phyloP scores from a whole-genome alignment of 441 rosid genomes.

The Capsella rubella region DNA sequence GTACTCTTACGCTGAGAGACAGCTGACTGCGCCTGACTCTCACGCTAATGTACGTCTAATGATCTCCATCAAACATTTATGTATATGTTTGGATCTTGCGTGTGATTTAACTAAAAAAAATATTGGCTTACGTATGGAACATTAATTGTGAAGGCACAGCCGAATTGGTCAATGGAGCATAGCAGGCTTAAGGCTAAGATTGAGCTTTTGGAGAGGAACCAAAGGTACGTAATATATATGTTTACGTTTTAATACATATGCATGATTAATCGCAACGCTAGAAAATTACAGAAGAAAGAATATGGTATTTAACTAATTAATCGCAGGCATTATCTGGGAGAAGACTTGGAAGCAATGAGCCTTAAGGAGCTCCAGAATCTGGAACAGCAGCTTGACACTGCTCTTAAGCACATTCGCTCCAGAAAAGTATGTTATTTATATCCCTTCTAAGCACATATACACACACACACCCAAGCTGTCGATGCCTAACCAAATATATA shows the following conservation, averaged over 20 bases:
- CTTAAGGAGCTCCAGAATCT: conserved; percentile 78
- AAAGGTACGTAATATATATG: conserved; percentile 48
- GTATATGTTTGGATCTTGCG: conserved; percentile 5
- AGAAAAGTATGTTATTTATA: conserved; percentile 60
- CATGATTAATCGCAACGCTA: not conserved
- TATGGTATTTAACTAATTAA: conserved; percentile 1
- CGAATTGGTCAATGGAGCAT: conserved; percentile 77
- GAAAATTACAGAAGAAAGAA: not conserved
- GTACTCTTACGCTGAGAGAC: conserved; percentile 75
- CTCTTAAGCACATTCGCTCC: conserved; percentile 76
- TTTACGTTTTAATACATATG: not conserved
- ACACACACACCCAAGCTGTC: not conserved
- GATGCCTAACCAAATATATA: not conserved
- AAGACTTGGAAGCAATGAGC: conserved; percentile 74
- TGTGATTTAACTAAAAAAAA: conserved; percentile 1
- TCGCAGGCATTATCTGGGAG: conserved; percentile 62
- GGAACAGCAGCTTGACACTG: conserved; percentile 89
- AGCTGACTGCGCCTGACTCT: conserved; percentile 52
- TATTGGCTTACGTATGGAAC: not conserved
- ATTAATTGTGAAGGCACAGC: conserved; percentile 43
- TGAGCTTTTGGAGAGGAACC: conserved; percentile 79
- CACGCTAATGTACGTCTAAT: conserved; percentile 53
- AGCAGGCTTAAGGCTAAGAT: conserved; percentile 76
- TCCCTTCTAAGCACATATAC: not conserved
- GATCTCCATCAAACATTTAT: conserved; percentile 1